Evolutionary conservation across 176 grass and related monocot genomes (phyloP).

Genomic region (Oryza glumipatula): DNA sequence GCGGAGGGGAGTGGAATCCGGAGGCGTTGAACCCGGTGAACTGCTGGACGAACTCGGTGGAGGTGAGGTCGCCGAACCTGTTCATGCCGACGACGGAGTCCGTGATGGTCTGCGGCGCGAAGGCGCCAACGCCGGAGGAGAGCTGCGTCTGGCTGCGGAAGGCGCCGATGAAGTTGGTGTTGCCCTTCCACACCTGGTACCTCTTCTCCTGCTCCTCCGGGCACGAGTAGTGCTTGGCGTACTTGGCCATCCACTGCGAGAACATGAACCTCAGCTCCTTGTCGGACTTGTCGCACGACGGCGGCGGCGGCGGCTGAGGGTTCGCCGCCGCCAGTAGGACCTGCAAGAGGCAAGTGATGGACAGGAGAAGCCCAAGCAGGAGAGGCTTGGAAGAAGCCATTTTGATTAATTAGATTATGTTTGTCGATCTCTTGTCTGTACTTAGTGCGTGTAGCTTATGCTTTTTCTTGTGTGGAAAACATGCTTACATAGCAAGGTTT

Average conservation of each 20-base stretch:
- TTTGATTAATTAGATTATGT: not conserved
- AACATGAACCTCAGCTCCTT: slow-evolving; percentile 9
- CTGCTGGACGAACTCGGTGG: slow-evolving; percentile 5
- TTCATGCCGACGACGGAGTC: slow-evolving; percentile 33
- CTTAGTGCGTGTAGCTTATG: slow-evolving; percentile 7
- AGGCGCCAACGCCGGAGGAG: slow-evolving; percentile 3
- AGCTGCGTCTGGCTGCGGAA: not conserved
- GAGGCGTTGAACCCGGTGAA: slow-evolving; percentile 26
- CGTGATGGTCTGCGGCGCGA: slow-evolving; percentile 24
- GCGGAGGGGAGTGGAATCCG: not conserved
- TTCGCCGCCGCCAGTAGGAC: not conserved
- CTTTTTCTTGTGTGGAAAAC: not conserved
- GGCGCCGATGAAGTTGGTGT: slow-evolving; percentile 31
- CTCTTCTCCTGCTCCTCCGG: not conserved
- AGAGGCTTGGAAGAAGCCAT: slow-evolving; percentile 23
- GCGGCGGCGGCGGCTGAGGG: not conserved
- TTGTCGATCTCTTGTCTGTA: not conserved
- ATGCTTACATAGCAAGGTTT: slow-evolving; percentile 1
- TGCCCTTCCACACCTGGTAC: slow-evolving; percentile 28
- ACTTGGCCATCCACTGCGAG: slow-evolving; percentile 27
- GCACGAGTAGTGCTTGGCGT: not conserved
- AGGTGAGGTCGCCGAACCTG: slow-evolving; percentile 41
- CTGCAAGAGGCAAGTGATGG: slow-evolving; percentile 8
- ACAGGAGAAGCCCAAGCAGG: not conserved
- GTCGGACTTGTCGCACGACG: not conserved